These are phyloP conservation scores for Nematocida displodere DNA, from an alignment of 371 early-diverging fungal species.

Conservation along the genomic window DNA sequence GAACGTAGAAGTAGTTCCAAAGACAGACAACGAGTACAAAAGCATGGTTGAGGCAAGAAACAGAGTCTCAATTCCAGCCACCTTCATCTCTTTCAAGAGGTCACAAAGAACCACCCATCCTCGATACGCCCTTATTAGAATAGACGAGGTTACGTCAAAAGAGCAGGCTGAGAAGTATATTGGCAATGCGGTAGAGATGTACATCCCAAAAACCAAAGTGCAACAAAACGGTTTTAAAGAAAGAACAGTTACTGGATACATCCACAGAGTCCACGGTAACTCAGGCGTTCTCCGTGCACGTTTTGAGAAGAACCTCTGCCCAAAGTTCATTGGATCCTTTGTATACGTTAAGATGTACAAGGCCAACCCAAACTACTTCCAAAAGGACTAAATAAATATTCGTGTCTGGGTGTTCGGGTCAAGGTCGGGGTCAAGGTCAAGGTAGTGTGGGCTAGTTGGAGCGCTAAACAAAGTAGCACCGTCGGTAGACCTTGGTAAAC, in stretches of 20 bases:
- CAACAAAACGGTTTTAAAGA: conserved; percentile 49
- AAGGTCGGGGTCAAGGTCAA: not conserved
- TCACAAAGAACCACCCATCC: conserved; percentile 58
- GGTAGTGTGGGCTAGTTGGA: not conserved
- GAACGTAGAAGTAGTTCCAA: conserved; percentile 43
- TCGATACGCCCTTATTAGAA: conserved; percentile 57
- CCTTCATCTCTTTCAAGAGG: conserved; percentile 63
- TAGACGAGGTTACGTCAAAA: conserved; percentile 55
- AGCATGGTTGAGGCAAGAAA: conserved; percentile 35
- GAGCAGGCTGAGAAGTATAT: conserved; percentile 62
- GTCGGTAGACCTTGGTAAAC: not conserved
- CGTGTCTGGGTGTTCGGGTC: not conserved
- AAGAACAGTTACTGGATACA: conserved; percentile 54
- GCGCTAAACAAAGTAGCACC: conserved; percentile 47
- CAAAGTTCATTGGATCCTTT: conserved; percentile 55
- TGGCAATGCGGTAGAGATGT: conserved; percentile 59
- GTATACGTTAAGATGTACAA: conserved; percentile 64
- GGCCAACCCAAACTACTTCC: conserved; percentile 55
- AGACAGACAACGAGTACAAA: conserved; percentile 45
- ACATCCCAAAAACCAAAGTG: conserved; percentile 51
- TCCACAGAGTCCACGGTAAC: conserved; percentile 61
- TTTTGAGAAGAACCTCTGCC: conserved; percentile 62
- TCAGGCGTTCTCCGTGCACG: conserved; percentile 62
- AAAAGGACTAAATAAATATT: conserved; percentile 50
- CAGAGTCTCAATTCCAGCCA: conserved; percentile 56